Base-by-base conservation (phyloP, 768 basidiomycete species). In the Russula olivacea region DNA sequence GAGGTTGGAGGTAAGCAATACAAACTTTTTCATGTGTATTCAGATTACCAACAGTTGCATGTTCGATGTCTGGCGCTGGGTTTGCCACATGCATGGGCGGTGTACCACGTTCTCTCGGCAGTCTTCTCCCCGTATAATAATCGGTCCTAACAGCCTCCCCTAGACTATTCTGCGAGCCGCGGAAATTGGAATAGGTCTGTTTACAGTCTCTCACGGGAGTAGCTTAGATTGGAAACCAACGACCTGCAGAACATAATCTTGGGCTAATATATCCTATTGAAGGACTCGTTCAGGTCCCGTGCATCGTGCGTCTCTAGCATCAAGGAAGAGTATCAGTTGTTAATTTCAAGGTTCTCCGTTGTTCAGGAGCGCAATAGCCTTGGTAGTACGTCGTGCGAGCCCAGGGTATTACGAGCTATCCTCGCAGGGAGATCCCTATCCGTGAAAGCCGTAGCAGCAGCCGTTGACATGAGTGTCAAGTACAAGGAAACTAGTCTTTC, bases 401-500 rank as follows among this genome's bases (percentile, higher is more conserved):
- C 23, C 19, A 2, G 40, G 9, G 10, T 30, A 40, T 40, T 40
- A 45, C 21, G 48, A 41, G 11, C 54, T 23, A n/a, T 36, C 45
- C 43, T 48, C 55, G 58, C 28, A 49, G 61, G 61, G 40, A 60
- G 23, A 64, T 28, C 62, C 55, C 32, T 61, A 89, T 93, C 93
- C 59, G 92, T 95, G 56, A 95, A 96, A 74, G 93, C 92, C 3
- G 81, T 95, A 50, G 94, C 93, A 21, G 94, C 95, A 11, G 94
- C 95, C 30, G 79, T 83, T n/a, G 91, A 94, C 73, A 96, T 96
- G 93, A 93, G 91, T 65, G 83, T 89, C 68, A 93, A 94, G 73
- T 95, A 96, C 73, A 97, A 96, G 72, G 94, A 98, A 75, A 98
- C 94, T 0, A 92, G 89, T 74, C 82, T 98, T 67, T 92, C 91